These are phyloP conservation scores for Penicillium goetzii DNA, from an alignment of 495 filamentous ascomycete genomes.

Conservation along the genomic window DNA sequence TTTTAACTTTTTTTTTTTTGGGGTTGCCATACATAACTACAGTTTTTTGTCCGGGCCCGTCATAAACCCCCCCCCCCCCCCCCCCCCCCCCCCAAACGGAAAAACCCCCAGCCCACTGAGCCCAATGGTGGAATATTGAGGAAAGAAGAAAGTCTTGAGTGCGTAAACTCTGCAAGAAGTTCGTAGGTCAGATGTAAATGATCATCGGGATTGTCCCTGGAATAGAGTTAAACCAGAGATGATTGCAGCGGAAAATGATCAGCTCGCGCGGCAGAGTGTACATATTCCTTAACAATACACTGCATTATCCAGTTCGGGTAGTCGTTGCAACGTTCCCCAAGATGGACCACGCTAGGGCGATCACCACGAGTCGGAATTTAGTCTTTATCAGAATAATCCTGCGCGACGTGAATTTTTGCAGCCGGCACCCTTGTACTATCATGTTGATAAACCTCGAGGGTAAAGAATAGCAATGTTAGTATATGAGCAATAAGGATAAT, in stretches of 20 bases:
- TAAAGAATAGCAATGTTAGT: not conserved
- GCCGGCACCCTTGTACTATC: slow-evolving; percentile 1
- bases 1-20: too few relatives aligned
- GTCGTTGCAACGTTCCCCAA: slow-evolving; percentile 4
- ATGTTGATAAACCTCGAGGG: not conserved
- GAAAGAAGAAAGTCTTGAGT: not conserved
- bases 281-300: too few relatives aligned
- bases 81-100: not conserved
- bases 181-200: slow-evolving; percentile 1
- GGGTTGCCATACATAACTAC: too few relatives aligned
- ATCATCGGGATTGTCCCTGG: slow-evolving; percentile 1
- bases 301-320: not conserved
- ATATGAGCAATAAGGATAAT: not conserved
- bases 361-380: slow-evolving; percentile 26
- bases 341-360: not conserved
- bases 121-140: not conserved
- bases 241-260: slow-evolving; percentile 3
- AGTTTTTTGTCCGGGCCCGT: too few relatives aligned
- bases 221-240: not conserved
- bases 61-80: too few relatives aligned
- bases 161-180: not conserved
- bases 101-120: not conserved
- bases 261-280: not conserved
- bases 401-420: slow-evolving; percentile 1
- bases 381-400: slow-evolving; percentile 11